Percentiles rank a stretch among this genome's conserved stretches.
These are phyloP conservation scores for Rhodamnia argentea DNA, from an alignment of 345 rosid genomes.

Conservation along the genomic window DNA sequence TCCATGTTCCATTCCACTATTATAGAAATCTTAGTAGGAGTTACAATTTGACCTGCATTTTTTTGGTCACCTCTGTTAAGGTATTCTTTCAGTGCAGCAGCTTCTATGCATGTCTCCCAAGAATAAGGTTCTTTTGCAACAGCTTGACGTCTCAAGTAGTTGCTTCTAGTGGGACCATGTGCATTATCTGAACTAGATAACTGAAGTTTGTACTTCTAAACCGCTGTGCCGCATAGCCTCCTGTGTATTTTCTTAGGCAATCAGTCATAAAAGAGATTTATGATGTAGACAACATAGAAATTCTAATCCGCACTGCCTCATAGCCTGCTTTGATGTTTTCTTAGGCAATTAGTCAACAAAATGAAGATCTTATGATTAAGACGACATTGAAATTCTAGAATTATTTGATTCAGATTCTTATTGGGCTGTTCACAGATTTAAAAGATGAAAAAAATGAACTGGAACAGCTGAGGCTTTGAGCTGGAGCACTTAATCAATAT, in stretches of 20 bases:
- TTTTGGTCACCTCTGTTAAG: neutral
- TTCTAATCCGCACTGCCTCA: neutral
- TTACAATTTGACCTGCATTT: neutral
- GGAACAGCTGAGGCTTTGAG: neutral
- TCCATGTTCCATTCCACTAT: neutral
- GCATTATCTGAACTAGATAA: neutral
- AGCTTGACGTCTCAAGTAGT: neutral
- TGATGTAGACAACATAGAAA: neutral
- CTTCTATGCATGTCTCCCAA: neutral
- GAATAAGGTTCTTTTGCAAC: neutral
- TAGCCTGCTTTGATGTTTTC: neutral
- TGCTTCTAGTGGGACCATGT: neutral
- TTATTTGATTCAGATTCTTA: neutral
- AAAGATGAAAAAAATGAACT: neutral
- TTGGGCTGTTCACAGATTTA: neutral
- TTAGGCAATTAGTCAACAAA: neutral
- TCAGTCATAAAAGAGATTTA: neutral
- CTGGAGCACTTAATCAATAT: neutral
- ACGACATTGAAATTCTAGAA: neutral
- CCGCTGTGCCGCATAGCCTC: neutral
- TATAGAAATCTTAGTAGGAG: neutral
- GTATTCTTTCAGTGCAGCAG: neutral
- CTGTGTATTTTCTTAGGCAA: neutral
- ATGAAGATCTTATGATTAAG: neutral
- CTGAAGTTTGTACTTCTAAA: neutral